A percentile compares a stretch with the other conserved stretches of the same genome.
These are phyloP conservation scores for Cryptococcus amylolentus DNA, from an alignment of 1,284 basidiomycete species.

Conservation along the genomic window DNA sequence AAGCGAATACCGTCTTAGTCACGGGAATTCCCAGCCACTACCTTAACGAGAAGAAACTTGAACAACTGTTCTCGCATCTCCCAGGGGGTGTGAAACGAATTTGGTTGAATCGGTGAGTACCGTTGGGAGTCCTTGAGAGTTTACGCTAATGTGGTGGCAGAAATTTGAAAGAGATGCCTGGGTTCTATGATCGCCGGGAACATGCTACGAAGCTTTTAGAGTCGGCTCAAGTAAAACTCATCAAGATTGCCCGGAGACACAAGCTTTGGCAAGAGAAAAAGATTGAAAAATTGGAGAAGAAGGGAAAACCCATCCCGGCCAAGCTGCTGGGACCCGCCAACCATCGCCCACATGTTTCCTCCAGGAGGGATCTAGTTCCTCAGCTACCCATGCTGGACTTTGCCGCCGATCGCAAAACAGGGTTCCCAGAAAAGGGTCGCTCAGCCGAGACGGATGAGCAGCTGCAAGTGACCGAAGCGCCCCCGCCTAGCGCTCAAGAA, in stretches of 20 bases:
- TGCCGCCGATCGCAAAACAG: background rate
- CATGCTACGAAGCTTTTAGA: conserved; percentile 63
- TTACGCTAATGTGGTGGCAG: conserved; percentile 28
- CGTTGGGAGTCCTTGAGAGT: background rate
- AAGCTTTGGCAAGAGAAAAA: conserved; percentile 25
- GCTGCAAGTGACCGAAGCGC: background rate
- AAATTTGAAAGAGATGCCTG: conserved; percentile 60
- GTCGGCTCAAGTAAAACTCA: conserved; percentile 59
- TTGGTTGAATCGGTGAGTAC: conserved; percentile 64
- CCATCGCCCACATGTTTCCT: conserved; percentile 16
- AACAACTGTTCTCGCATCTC: conserved; percentile 62
- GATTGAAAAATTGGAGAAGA: conserved; percentile 27
- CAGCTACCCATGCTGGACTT: background rate
- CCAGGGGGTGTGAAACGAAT: conserved; percentile 71
- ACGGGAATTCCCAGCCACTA: conserved; percentile 66
- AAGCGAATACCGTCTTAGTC: conserved; percentile 72
- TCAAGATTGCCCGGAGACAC: conserved; percentile 55
- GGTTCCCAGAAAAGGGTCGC: background rate
- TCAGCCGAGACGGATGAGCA: background rate
- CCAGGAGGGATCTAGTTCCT: background rate
- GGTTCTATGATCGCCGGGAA: conserved; percentile 59
- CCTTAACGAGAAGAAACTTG: conserved; percentile 60
- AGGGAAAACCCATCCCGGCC: conserved; percentile 34
- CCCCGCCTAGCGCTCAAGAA: background rate
- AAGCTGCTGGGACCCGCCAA: conserved; percentile 31